Conservation (phyloP, 2,329 filamentous ascomycete genomes). For the Parastagonospora nodorum region DNA sequence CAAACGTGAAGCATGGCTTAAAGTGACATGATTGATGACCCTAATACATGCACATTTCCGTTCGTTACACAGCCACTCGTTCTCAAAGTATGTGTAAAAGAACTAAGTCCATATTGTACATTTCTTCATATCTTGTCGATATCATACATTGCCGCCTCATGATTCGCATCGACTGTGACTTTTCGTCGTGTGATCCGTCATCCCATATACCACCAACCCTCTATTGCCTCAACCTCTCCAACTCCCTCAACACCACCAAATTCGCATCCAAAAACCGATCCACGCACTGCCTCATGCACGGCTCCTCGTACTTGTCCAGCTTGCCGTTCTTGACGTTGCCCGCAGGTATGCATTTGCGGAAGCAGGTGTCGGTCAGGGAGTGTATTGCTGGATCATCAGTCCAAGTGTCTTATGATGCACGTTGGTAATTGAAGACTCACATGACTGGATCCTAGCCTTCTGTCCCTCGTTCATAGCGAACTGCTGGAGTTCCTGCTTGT, state of each 20-base stretch:
- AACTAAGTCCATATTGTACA: constrained; percentile 5
- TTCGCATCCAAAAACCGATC: constrained; percentile 92
- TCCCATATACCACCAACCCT: not conserved
- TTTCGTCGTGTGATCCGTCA: not conserved
- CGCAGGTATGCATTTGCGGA: constrained; percentile 87
- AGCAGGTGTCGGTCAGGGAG: constrained; percentile 78
- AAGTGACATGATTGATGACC: too few relatives aligned
- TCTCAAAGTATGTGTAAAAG: too few relatives aligned
- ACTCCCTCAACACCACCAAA: constrained; percentile 79
- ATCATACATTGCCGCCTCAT: constrained; percentile 12
- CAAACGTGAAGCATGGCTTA: too few relatives aligned
- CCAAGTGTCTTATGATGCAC: not conserved
- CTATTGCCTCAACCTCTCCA: constrained; percentile 64
- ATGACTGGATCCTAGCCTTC: constrained; percentile 71
- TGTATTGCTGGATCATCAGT: constrained; percentile 65
- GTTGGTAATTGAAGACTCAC: too few relatives aligned
- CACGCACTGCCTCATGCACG: constrained; percentile 89
- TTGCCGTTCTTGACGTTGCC: constrained; percentile 71
- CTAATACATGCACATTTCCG: too few relatives aligned
- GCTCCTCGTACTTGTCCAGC: constrained; percentile 78
- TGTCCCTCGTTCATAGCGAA: constrained; percentile 85
- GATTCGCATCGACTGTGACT: not conserved
- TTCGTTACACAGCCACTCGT: too few relatives aligned
- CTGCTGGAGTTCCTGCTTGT: constrained; percentile 86
- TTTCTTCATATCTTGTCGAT: not conserved